Conservation (phyloP, 2,329 filamentous ascomycete species). For the Fusarium oxysporum region DNA sequence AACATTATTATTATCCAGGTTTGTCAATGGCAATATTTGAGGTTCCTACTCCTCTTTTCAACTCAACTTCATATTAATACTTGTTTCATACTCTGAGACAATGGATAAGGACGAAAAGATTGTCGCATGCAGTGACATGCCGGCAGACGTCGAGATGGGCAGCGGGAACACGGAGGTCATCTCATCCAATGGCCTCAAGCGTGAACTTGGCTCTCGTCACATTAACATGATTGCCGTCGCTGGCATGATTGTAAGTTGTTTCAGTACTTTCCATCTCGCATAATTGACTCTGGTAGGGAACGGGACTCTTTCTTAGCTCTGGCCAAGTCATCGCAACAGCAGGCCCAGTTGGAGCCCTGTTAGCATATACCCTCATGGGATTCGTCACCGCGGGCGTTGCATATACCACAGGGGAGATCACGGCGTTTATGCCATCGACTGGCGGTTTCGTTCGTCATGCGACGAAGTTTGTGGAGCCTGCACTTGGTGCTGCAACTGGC, state of each 20-base stretch:
- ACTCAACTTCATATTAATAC: background rate
- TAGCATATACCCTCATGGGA: background rate
- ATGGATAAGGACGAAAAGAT: background rate
- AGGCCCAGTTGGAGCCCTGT: background rate
- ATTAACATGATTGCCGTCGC: conserved; percentile 1
- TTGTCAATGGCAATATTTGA: background rate
- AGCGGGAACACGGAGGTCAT: background rate
- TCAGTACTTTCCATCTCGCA: no score
- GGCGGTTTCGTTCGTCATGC: background rate
- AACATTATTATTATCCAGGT: background rate
- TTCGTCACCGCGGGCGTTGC: background rate
- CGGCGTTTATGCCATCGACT: background rate
- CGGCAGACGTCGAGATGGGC: background rate
- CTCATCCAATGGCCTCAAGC: background rate
- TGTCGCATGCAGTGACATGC: background rate
- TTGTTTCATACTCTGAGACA: background rate
- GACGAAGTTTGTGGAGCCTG: background rate
- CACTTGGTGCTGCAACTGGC: background rate
- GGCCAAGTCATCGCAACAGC: background rate
- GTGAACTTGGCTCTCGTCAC: background rate
- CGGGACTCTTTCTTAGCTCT: background rate
- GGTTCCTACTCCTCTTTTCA: background rate
- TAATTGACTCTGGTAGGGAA: background rate
- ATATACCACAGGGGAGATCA: background rate
- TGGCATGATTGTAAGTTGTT: conserved; percentile 6